These are phyloP conservation scores for Daucus carota DNA, from an alignment of 129 eudicot species.

Conservation along the genomic window DNA sequence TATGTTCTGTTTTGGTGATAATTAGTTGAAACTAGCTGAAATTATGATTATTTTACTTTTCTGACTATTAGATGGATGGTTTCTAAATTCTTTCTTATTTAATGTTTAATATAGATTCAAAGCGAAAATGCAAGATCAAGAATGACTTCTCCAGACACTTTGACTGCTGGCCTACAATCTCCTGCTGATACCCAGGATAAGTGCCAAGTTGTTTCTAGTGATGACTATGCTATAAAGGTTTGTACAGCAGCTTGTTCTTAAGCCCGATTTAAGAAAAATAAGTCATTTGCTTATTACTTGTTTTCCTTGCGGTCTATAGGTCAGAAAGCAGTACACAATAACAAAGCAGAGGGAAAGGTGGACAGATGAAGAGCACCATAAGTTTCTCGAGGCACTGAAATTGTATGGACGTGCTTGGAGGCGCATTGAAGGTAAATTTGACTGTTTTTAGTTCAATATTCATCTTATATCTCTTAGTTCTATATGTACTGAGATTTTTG, in stretches of 20 bases:
- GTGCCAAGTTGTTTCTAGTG: constrained; percentile 40
- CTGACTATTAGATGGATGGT: no score
- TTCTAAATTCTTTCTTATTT: neutral
- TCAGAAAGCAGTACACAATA: constrained; percentile 84
- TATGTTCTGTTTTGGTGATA: neutral
- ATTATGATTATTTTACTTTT: no score
- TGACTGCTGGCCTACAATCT: constrained; percentile 10
- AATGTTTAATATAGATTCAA: constrained; percentile 27
- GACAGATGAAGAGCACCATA: constrained; percentile 91
- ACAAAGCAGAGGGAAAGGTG: constrained; percentile 90
- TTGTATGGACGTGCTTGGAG: constrained; percentile 88
- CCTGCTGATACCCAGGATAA: constrained; percentile 11
- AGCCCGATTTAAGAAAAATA: no score
- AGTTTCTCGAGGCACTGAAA: constrained; percentile 81
- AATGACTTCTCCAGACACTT: constrained; percentile 4
- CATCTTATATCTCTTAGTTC: neutral
- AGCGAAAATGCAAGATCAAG: constrained; percentile 20
- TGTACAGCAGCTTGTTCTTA: no score
- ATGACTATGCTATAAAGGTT: constrained; percentile 61
- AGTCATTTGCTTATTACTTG: constrained; percentile 8
- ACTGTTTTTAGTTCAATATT: neutral
- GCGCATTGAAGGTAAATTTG: constrained; percentile 59
- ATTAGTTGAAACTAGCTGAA: neutral
- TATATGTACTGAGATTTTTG: constrained; percentile 3
- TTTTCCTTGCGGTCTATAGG: constrained; percentile 26